phyloP scores from a whole-genome alignment of 495 filamentous ascomycete genomes.

The Aspergillus homomorphus region DNA sequence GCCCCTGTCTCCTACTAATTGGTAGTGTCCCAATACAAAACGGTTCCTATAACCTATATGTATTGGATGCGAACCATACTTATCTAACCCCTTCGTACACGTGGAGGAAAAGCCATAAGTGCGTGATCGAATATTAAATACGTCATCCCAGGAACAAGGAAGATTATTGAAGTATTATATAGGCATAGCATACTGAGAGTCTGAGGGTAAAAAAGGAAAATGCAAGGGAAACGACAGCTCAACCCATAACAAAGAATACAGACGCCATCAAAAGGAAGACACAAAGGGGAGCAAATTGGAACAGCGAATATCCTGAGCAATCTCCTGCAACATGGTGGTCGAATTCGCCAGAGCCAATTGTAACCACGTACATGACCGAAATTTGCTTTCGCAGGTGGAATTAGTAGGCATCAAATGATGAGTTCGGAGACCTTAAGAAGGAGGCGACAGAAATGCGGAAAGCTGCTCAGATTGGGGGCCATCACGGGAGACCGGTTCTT shows the following conservation, averaged over 20 bases:
- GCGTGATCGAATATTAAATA: background rate
- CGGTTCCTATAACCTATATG: background rate
- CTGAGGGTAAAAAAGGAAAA: constrained; percentile 19
- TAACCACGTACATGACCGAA: constrained; percentile 18
- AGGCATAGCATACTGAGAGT: constrained; percentile 37
- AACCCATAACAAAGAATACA: constrained; percentile 34
- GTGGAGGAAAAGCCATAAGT: background rate
- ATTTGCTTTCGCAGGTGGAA: background rate
- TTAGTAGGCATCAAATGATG: background rate
- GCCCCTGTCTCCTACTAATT: too few species aligned
- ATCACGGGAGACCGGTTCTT: background rate
- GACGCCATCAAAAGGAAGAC: constrained; percentile 37
- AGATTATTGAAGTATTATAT: constrained; percentile 39
- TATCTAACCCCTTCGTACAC: background rate
- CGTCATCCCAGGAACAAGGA: background rate
- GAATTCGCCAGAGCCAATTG: constrained; percentile 38
- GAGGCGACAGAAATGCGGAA: constrained; percentile 15
- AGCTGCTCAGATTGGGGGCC: background rate
- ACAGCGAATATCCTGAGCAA: constrained; percentile 20
- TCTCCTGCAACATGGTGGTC: constrained; percentile 33
- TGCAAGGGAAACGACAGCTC: constrained; percentile 30
- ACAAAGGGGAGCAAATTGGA: constrained; percentile 25
- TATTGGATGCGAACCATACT: background rate
- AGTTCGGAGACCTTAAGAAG: background rate
- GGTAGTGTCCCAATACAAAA: background rate